Conservation (phyloP, 208 protist species). For the Wallacemonas sp. region DNA sequence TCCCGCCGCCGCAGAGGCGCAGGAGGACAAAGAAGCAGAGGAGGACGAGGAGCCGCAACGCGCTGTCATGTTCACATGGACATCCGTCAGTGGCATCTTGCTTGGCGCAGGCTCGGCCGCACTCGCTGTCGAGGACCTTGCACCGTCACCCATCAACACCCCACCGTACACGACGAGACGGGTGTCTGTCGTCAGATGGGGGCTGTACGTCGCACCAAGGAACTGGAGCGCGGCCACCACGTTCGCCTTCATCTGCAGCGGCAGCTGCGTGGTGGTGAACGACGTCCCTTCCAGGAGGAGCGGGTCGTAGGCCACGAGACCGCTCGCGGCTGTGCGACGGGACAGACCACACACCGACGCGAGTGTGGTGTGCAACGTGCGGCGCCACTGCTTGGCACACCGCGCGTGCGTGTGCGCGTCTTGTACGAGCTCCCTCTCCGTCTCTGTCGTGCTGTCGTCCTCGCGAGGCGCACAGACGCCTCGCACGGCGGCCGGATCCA, state of each 20-base stretch:
- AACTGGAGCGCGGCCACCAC: slow-evolving; percentile 69
- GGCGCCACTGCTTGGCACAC: background rate
- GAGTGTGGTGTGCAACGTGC: slow-evolving; percentile 16
- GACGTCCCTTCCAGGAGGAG: slow-evolving; percentile 39
- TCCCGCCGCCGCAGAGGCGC: background rate
- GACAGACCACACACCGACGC: slow-evolving; percentile 11
- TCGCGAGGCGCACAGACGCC: background rate
- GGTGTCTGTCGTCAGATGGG: slow-evolving; percentile 51
- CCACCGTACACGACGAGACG: slow-evolving; percentile 55
- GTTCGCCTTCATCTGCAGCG: slow-evolving; percentile 46
- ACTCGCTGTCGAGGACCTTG: no score
- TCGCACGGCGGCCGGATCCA: background rate
- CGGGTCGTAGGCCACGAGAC: slow-evolving; percentile 56
- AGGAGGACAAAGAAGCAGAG: no score
- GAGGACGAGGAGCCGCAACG: no score
- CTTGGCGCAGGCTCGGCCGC: no score
- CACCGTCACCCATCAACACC: slow-evolving; percentile 13
- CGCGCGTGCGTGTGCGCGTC: background rate
- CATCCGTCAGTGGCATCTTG: no score
- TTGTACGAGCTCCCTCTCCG: background rate
- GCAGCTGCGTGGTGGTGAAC: slow-evolving; percentile 75
- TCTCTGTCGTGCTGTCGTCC: background rate
- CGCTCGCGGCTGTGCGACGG: background rate
- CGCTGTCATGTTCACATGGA: no score
- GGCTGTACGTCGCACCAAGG: slow-evolving; percentile 68